Percentiles rank a stretch among this genome's conserved stretches.
Evolutionary conservation across 805 yeast genomes (phyloP).

Genomic region (Lachancea meyersii): DNA sequence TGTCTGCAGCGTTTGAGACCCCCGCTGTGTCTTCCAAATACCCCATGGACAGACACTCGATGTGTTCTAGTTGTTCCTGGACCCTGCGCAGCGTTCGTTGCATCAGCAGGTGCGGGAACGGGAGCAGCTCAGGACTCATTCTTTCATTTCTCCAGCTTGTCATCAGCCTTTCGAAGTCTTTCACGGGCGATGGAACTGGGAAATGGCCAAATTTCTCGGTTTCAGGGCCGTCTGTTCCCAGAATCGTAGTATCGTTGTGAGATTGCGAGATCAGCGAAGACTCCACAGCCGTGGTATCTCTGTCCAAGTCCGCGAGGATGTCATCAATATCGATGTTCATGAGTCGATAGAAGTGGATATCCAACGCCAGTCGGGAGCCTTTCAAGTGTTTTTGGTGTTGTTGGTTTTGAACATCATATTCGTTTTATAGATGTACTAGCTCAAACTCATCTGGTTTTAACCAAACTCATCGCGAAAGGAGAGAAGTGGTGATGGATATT

Average conservation of each 20-base stretch:
- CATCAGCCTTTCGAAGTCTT: conserved; percentile 36
- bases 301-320: conserved; percentile 60
- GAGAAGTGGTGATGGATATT: background rate
- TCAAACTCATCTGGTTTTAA: background rate
- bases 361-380: too few species aligned
- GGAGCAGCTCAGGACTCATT: conserved; percentile 79
- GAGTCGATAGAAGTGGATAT: background rate
- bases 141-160: conserved; percentile 79
- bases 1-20: background rate
- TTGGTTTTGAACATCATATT: background rate
- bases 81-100: conserved; percentile 52
- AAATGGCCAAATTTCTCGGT: conserved; percentile 1
- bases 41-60: conserved; percentile 74
- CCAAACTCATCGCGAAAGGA: background rate
- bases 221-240: conserved; percentile 11
- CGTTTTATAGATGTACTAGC: background rate
- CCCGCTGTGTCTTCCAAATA: conserved; percentile 43
- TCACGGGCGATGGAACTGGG: conserved; percentile 17
- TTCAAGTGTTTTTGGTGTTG: background rate
- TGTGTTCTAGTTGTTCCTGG: conserved; percentile 63
- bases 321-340: conserved; percentile 59
- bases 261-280: conserved; percentile 17
- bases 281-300: conserved; percentile 35
- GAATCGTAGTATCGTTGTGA: conserved; percentile 16
- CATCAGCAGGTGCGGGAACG: conserved; percentile 59